Percentiles rank a stretch among this genome's conserved stretches.
Evolutionary conservation across 2,329 filamentous ascomycete genomes (phyloP).

Genomic region (Sporothrix luriei): DNA sequence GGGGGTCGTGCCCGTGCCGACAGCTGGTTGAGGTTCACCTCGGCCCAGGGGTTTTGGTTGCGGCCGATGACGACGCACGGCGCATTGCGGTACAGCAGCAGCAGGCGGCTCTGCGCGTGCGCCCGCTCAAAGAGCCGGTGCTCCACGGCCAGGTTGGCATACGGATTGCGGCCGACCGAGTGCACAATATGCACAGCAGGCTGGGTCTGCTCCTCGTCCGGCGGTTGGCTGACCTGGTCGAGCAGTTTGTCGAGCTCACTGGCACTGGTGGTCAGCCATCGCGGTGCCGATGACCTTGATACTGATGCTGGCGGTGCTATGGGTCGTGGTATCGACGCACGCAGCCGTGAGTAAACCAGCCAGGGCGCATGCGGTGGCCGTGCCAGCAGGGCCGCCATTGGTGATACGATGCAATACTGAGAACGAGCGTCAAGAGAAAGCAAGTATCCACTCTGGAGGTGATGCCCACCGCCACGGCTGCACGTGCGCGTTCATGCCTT

Average conservation of each 20-base stretch:
- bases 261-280: slow-evolving; percentile 20
- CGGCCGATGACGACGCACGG: slow-evolving; percentile 89
- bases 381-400: slow-evolving; percentile 27
- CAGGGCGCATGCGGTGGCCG: slow-evolving; percentile 15
- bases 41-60: slow-evolving; percentile 97
- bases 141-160: slow-evolving; percentile 90
- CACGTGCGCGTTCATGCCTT: slow-evolving; percentile 20
- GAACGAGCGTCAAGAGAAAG: background rate
- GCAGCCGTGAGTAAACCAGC: background rate
- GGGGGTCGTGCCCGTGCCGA: slow-evolving; percentile 31
- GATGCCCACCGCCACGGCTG: slow-evolving; percentile 12
- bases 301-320: background rate
- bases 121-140: slow-evolving; percentile 81
- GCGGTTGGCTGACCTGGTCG: slow-evolving; percentile 20
- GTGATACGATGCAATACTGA: background rate
- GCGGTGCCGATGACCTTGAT: background rate
- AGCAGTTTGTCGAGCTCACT: slow-evolving; percentile 25
- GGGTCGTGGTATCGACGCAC: background rate
- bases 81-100: slow-evolving; percentile 86
- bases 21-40: slow-evolving; percentile 74
- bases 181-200: slow-evolving; percentile 65
- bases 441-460: slow-evolving; percentile 2
- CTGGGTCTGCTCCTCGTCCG: background rate
- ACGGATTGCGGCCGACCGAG: slow-evolving; percentile 71
- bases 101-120: slow-evolving; percentile 69